Percentiles rank a stretch among this genome's conserved stretches.
phyloP scores from a whole-genome alignment of 495 filamentous ascomycete species.

The Hypoxylon intermedium region DNA sequence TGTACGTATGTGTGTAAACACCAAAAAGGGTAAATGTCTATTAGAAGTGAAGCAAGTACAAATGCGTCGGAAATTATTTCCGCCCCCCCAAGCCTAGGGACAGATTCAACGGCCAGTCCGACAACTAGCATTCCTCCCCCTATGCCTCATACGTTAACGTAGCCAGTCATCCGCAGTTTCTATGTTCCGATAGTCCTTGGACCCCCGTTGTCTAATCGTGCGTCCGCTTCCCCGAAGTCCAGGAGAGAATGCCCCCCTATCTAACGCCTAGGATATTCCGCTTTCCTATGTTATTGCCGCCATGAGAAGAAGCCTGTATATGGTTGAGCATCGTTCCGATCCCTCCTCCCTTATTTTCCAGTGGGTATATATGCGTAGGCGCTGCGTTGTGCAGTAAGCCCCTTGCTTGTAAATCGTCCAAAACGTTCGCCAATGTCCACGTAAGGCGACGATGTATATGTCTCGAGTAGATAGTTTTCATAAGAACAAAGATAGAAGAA shows the following conservation, averaged over 20 bases:
- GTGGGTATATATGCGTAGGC: conserved; percentile 22
- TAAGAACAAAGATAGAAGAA: conserved; percentile 3
- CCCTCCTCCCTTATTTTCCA: background rate
- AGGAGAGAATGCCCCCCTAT: background rate
- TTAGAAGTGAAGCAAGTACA: conserved; percentile 17
- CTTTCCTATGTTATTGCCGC: background rate
- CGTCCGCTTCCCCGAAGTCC: background rate
- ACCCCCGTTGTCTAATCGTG: background rate
- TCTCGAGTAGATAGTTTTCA: background rate
- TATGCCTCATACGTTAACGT: conserved; percentile 9
- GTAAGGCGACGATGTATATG: background rate
- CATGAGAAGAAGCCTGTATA: background rate
- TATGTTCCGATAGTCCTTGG: conserved; percentile 12
- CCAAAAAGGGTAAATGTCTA: conserved; percentile 7
- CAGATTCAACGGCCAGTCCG: background rate
- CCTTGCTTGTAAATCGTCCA: background rate
- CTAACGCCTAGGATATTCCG: conserved; percentile 19
- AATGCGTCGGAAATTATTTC: conserved; percentile 9
- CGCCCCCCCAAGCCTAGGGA: conserved; percentile 7
- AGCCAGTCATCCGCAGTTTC: conserved; percentile 10
- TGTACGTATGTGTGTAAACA: background rate
- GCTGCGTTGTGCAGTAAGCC: background rate
- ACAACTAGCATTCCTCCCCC: background rate
- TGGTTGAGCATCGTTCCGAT: conserved; percentile 3
- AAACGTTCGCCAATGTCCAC: background rate